Percentiles rank a stretch among this genome's conserved stretches.
phyloP scores from a whole-genome alignment of 2,329 filamentous ascomycete genomes.

The Aureobasidium lini region DNA sequence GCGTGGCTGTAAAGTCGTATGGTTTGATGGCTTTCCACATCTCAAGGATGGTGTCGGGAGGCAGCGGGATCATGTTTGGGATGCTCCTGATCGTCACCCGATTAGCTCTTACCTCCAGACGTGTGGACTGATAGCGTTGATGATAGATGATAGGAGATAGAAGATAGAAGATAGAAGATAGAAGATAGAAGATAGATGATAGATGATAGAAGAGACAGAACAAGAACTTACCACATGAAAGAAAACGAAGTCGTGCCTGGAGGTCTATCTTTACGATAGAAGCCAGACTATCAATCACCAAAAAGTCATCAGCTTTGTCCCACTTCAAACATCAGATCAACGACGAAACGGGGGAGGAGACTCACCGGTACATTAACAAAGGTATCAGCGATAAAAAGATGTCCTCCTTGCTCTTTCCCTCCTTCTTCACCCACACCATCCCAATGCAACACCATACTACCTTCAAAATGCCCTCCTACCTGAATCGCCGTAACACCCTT shows the following conservation, averaged over 20 bases:
- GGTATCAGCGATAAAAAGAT: conserved; percentile 70
- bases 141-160: too few species aligned
- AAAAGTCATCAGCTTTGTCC: neutral
- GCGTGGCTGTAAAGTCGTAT: conserved; percentile 57
- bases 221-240: conserved; percentile 56
- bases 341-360: neutral
- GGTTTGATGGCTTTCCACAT: conserved; percentile 64
- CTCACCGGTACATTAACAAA: conserved; percentile 60
- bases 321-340: neutral
- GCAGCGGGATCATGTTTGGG: conserved; percentile 65
- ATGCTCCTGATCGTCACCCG: too few species aligned
- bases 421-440: conserved; percentile 25
- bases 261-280: conserved; percentile 34
- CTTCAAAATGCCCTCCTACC: conserved; percentile 72
- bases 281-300: conserved; percentile 18
- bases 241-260: conserved; percentile 47
- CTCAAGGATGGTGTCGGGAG: conserved; percentile 52
- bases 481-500: conserved; percentile 56
- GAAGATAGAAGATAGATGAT: too few species aligned
- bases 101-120: too few species aligned
- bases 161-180: too few species aligned
- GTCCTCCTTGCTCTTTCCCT: conserved; percentile 16
- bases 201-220: too few species aligned
- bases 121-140: too few species aligned
- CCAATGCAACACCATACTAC: conserved; percentile 61